Conservation (phyloP, 2,329 filamentous ascomycete genomes). For the Neurospora sp. region DNA sequence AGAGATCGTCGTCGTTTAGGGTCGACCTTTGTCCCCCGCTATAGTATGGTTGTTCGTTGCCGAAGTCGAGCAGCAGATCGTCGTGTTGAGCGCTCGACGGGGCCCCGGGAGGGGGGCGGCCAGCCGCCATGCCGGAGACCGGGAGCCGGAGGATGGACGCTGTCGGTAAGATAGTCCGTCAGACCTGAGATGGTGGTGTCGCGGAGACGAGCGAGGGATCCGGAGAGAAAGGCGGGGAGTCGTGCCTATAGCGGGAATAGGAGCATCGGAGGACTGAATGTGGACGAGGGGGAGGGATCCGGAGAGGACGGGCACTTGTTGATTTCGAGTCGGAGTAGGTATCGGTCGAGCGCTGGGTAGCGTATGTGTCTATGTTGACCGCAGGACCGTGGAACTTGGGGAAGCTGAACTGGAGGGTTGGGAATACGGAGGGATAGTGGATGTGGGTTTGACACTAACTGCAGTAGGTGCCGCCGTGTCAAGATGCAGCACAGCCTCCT, state of each 20-base stretch:
- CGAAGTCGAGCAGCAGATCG: slow-evolving; percentile 65
- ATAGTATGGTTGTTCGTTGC: slow-evolving; percentile 63
- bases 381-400: slow-evolving; percentile 1
- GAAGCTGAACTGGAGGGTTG: slow-evolving; percentile 2
- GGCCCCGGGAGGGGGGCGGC: slow-evolving; percentile 44
- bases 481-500: slow-evolving; percentile 12
- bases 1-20: slow-evolving; percentile 63
- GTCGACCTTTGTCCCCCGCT: slow-evolving; percentile 63
- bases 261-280: not conserved
- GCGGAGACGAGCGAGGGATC: not conserved
- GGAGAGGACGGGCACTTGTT: not conserved
- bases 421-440: slow-evolving; percentile 4
- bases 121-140: slow-evolving; percentile 47
- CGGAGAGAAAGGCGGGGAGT: not conserved
- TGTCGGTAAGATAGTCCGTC: slow-evolving; percentile 10
- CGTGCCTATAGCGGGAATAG: not conserved
- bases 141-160: slow-evolving; percentile 19
- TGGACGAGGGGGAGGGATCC: not conserved
- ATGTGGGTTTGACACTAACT: not conserved
- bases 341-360: slow-evolving; percentile 1
- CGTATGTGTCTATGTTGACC: not conserved
- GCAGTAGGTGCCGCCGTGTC: not conserved
- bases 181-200: not conserved
- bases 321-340: not conserved
- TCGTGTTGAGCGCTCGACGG: slow-evolving; percentile 42